These are phyloP conservation scores for Maudiozyma turicensis DNA, from an alignment of 805 yeast genomes.

Conservation along the genomic window DNA sequence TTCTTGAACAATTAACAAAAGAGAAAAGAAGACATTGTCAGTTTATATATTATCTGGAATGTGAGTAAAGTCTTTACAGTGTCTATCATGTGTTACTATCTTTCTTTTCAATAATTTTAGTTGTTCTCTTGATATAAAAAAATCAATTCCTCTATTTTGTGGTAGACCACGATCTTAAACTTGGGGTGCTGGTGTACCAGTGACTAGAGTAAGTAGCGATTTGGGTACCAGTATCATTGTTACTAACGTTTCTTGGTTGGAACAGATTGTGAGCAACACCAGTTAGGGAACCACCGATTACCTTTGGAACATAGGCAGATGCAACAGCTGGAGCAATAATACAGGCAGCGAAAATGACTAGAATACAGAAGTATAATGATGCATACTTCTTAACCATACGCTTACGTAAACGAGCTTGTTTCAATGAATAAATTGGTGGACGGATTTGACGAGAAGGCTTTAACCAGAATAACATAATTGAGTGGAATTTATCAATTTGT, in stretches of 20 bases:
- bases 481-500: conserved; percentile 91
- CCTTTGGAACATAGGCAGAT: conserved; percentile 38
- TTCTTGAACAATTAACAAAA: not conserved
- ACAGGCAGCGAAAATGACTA: conserved; percentile 61
- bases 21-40: not conserved
- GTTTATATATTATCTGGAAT: not conserved
- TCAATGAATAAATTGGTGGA: conserved; percentile 94
- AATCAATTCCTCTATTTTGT: conserved; percentile 21
- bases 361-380: conserved; percentile 60
- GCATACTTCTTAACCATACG: conserved; percentile 95
- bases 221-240: conserved; percentile 71
- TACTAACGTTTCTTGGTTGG: conserved; percentile 76
- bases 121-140: not conserved
- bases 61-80: not conserved
- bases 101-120: not conserved
- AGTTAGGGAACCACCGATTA: conserved; percentile 25
- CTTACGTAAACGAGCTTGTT: conserved; percentile 92
- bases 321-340: conserved; percentile 92
- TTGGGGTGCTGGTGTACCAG: conserved; percentile 43
- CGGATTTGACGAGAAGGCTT: conserved; percentile 94
- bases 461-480: conserved; percentile 97
- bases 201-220: conserved; percentile 28
- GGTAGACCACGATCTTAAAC: conserved; percentile 47
- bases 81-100: not conserved
- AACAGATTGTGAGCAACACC: conserved; percentile 56